Evolutionary conservation across 1,284 basidiomycete species (phyloP), one percentile per base, ranked within the genome.

Genomic region (Coriolopsis trogii): DNA sequence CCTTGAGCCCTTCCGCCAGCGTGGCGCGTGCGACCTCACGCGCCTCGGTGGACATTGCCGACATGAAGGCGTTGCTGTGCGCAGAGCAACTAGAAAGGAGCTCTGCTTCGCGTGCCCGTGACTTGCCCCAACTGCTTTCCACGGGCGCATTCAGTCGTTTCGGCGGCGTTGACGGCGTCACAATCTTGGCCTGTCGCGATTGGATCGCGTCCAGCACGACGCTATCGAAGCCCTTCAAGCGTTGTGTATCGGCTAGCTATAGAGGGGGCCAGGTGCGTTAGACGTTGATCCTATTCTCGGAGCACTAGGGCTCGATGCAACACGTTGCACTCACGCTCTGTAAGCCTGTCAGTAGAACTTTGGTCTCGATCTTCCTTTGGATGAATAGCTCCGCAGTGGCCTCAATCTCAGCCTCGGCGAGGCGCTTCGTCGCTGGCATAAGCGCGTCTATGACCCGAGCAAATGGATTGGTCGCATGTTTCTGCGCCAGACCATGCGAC

Each of bases 331-430:
- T 53, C 24, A 56, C 57, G 13, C 15, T 40, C 15, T 40, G 25
- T 24, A 66, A 40, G 34, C 75, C 69, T 6, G 68, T 67, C 15
- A 74, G 74, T 43, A 81, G 65, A 36, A 81, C 47, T 30, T 70
- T 72, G 3, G 75, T 74, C 51, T 68, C 66, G 57, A 80, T 61
- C 4, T 70, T 56, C 51, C 78, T 70, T 34, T 66, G 63, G 37
- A 62, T 70, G 64, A 82, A 76, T 60, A 78, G 82, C 21, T 70
- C 70, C 26, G 74, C 64, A 30, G 75, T 78, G 1, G 75, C 67
- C 52, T 79, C 78, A 21, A 84, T 76, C 10, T 48, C 39, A n/a
- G 70, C 63, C 51, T 78, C 70, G 25, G 80, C 70, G 25, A 76
- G 78, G 3, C 74, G 76, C 50, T 41, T 55, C 16, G 53, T 20